Evolutionary conservation across 2,329 filamentous ascomycete species (phyloP).

Genomic region (Beauveria brongniartii): DNA sequence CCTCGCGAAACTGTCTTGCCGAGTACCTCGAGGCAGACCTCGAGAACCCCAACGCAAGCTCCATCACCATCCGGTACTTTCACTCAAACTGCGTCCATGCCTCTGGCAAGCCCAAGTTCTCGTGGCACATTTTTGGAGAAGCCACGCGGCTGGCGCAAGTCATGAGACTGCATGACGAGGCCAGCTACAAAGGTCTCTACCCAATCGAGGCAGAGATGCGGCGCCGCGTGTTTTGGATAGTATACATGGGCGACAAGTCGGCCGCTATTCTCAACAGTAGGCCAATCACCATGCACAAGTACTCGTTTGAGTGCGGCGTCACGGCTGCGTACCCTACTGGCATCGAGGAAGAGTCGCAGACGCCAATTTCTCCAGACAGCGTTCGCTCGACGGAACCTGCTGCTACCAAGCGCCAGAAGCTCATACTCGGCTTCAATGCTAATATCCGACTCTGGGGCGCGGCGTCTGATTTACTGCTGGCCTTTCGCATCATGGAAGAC

Average conservation of each 20-base stretch:
- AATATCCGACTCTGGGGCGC: constrained; percentile 33
- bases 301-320: constrained; percentile 32
- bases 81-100: constrained; percentile 38
- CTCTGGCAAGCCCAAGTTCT: constrained; percentile 32
- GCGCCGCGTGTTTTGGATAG: constrained; percentile 29
- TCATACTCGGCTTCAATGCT: constrained; percentile 34
- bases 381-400: constrained; percentile 10
- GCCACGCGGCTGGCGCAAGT: constrained; percentile 33
- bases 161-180: constrained; percentile 35
- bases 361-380: constrained; percentile 14
- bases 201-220: constrained; percentile 31
- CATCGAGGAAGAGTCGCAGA: constrained; percentile 19
- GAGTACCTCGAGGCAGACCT: constrained; percentile 33
- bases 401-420: background rate
- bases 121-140: constrained; percentile 38
- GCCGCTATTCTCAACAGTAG: constrained; percentile 31
- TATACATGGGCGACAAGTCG: constrained; percentile 33
- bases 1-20: constrained; percentile 29
- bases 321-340: constrained; percentile 27
- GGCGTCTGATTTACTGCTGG: constrained; percentile 30
- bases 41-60: constrained; percentile 33
- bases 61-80: constrained; percentile 35
- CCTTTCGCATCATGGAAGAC: constrained; percentile 26
- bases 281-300: constrained; percentile 36
- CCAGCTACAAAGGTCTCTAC: constrained; percentile 25